A percentile compares a stretch with the other conserved stretches of the same genome.
Conservation (phyloP, 2,329 filamentous ascomycete species). For the Fusarium setosum region DNA sequence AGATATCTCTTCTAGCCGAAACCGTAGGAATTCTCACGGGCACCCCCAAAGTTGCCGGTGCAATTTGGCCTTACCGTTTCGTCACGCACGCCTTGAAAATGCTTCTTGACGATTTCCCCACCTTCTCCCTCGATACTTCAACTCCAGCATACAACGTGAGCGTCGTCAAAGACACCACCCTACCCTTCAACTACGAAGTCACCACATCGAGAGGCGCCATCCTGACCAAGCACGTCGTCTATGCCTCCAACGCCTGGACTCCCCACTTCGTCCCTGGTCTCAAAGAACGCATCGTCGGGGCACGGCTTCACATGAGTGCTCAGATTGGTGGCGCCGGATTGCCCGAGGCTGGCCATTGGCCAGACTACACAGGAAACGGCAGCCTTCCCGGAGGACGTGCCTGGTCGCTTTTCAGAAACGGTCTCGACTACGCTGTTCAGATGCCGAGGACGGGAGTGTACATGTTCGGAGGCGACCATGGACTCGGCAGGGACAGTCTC, state of each 20-base stretch:
- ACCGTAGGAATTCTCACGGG: neutral
- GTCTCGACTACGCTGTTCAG: constrained; percentile 6
- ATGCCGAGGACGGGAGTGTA: constrained; percentile 4
- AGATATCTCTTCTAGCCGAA: constrained; percentile 2
- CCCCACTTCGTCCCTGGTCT: neutral
- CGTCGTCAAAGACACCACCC: neutral
- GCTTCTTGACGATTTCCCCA: neutral
- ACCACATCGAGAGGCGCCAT: neutral
- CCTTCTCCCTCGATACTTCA: neutral
- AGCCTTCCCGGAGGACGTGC: constrained; percentile 6
- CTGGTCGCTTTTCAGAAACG: constrained; percentile 2
- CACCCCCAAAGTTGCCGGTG: neutral
- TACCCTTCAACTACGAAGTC: neutral
- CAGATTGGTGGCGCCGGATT: constrained; percentile 2
- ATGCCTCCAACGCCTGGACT: neutral
- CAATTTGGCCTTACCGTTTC: neutral
- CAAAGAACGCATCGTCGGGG: neutral
- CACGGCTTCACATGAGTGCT: constrained; percentile 6
- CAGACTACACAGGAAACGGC: neutral
- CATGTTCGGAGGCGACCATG: constrained; percentile 4
- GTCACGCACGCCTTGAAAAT: neutral
- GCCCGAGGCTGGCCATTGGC: constrained; percentile 3
- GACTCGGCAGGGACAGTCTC: neutral
- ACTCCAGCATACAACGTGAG: neutral
- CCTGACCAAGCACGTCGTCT: neutral